Base-by-base conservation (phyloP, 1,284 basidiomycete species). In the Cryptococcus sp. region DNA sequence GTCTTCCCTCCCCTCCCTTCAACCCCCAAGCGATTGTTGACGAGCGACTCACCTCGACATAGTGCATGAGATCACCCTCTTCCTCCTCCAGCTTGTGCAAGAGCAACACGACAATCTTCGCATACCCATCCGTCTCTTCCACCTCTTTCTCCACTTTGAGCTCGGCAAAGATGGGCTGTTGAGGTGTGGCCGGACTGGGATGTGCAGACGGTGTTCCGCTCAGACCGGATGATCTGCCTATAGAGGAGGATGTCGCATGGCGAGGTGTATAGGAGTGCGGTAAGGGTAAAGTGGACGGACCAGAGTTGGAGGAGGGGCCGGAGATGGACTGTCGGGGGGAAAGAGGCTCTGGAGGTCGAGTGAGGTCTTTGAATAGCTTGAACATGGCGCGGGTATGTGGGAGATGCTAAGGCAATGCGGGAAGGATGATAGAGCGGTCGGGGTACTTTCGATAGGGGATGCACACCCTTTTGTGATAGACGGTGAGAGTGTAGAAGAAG, bases 311-410 rank as follows among this genome's bases (percentile, higher is more conserved):
- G 37, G 18, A 7, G 57, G 42, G 2, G 21, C 11, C 9, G 39
- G 39, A n/a, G 23, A 16, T 22, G 41, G 38, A 33, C n/a, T 38
- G 50, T 24, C 60, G 54, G 22, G 56, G 58, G 6, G 53, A 45
- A 10, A 70, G 57, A 18, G 61, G 49, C 48, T 66, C 65, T 10
- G 68, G 68, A 3, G 65, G 51, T 28, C 66, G 55, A 1, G 69
- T 66, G 43, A 71, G 61, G 43, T 71, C 69, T 51, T 69, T 71
- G 56, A 71, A 43, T 23, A 71, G 62, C 57, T 69, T 69, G 62
- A 71, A 69, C 69, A 71, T 71, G 25, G 45, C 35, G 48, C 24
- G 16, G 47, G 18, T 28, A 23, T 37, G n/a, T 34, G 44, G 44
- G 25, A 40, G 37, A 19, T 39, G 28, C n/a, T n/a, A n/a, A n/a